phyloP scores from a whole-genome alignment of 1,139 yeast species.

The Pichia sp. region DNA sequence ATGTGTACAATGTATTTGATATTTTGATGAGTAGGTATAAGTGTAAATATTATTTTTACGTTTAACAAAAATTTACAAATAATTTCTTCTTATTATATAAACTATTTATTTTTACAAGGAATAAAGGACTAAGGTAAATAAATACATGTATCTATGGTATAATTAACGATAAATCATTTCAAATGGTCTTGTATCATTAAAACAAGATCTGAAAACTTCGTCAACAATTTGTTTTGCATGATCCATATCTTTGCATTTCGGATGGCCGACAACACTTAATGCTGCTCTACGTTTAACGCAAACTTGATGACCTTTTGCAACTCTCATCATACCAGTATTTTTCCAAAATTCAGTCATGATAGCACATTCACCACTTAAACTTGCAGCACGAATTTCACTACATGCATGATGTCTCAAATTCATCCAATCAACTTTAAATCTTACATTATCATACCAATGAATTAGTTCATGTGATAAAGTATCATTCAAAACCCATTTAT shows the following conservation, averaged over 20 bases:
- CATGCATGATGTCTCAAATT: slow-evolving; percentile 93
- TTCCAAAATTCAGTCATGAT: slow-evolving; percentile 74
- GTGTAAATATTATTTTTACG: neutral
- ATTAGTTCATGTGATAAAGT: slow-evolving; percentile 87
- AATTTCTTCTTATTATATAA: neutral
- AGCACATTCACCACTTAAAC: slow-evolving; percentile 92
- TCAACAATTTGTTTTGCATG: slow-evolving; percentile 78
- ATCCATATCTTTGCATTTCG: slow-evolving; percentile 62
- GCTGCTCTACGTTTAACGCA: slow-evolving; percentile 88
- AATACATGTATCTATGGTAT: too few species aligned
- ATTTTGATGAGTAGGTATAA: slow-evolving; percentile 36
- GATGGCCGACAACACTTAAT: slow-evolving; percentile 79
- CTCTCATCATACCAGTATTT: slow-evolving; percentile 50
- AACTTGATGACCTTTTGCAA: slow-evolving; percentile 69
- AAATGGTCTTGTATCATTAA: slow-evolving; percentile 91
- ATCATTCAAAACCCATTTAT: slow-evolving; percentile 82
- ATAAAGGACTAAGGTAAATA: neutral
- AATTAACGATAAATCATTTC: slow-evolving; percentile 71
- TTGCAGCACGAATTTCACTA: slow-evolving; percentile 90
- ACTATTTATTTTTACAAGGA: slow-evolving; percentile 8
- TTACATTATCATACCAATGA: slow-evolving; percentile 87
- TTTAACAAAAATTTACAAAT: neutral
- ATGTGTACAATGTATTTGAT: slow-evolving; percentile 80
- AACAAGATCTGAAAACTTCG: slow-evolving; percentile 89
- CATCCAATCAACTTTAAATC: slow-evolving; percentile 78